Evolutionary conservation across 1,284 basidiomycete species (phyloP).

Genomic region (Ceratobasidium theobromae): DNA sequence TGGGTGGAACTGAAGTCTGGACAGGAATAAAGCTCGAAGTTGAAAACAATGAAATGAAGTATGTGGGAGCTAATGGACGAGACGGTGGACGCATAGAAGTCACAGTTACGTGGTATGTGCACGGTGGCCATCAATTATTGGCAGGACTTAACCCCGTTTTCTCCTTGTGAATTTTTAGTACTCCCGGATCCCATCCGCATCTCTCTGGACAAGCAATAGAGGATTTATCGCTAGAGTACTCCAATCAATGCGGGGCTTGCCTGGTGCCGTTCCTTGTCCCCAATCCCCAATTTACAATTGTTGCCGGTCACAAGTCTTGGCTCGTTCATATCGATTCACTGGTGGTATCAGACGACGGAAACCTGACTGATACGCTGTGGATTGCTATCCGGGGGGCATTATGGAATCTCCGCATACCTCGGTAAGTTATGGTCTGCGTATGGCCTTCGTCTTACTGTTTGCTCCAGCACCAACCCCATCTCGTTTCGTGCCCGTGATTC

Average conservation of each 20-base stretch:
- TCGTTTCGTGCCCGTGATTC: constrained; percentile 30
- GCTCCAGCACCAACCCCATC: constrained; percentile 12
- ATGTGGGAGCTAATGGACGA: constrained; percentile 45
- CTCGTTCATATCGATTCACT: constrained; percentile 66
- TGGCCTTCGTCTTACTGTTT: constrained; percentile 5
- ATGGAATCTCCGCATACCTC: constrained; percentile 76
- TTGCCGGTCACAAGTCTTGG: constrained; percentile 68
- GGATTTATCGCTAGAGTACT: constrained; percentile 68
- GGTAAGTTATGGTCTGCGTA: constrained; percentile 66
- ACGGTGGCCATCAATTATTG: neutral
- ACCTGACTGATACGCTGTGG: constrained; percentile 72
- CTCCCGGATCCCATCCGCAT: constrained; percentile 73
- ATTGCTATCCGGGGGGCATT: constrained; percentile 72
- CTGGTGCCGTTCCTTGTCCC: constrained; percentile 26
- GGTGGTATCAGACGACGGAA: constrained; percentile 69
- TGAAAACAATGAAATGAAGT: constrained; percentile 46
- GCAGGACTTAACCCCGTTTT: neutral
- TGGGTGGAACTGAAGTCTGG: constrained; percentile 69
- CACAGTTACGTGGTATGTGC: constrained; percentile 69
- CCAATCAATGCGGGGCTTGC: constrained; percentile 50
- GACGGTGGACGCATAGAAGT: constrained; percentile 63
- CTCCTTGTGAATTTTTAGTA: constrained; percentile 52
- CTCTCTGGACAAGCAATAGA: constrained; percentile 62
- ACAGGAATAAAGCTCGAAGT: constrained; percentile 75
- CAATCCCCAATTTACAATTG: constrained; percentile 51